Evolutionary conservation across 2,329 filamentous ascomycete species (phyloP), one percentile per base, ranked within the genome.

Genomic region (Fusarium keratoplasticum): DNA sequence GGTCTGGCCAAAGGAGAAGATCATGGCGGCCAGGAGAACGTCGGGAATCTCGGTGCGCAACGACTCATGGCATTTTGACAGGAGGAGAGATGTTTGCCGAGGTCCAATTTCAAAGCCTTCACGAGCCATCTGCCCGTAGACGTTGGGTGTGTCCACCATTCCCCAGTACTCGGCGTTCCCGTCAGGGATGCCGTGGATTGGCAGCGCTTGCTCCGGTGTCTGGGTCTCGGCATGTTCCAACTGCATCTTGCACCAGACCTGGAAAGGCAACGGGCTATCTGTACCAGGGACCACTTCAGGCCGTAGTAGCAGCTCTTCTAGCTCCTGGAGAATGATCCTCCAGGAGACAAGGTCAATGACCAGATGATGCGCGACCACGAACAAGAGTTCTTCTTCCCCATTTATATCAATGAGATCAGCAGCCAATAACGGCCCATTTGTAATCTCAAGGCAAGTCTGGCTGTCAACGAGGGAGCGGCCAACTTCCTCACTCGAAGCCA

Each of bases 291-390:
- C 18, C 52, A 5, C 14, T 3, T 65, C 62, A 73, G 76, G 42
- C 0, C 22, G 64, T 1, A 69, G n/a, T 0, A 86, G 72, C 4
- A 83, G 62, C 11, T 83, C 82, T 61, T 87, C 85, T 0, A 76
- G n/a, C 6, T 76, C 74, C 11, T 76, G 69, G 0, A 76, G 78
- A 1, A 87, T 77, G 6, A 86, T 78, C 33, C 84, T 79, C 86
- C 86, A 87, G 0, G 85, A 86, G 1, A 87, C 86, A 2, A 87
- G 77, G 55, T 87, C 85, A 33, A 87, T 83, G 6, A 84, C 78
- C 0, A 85, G 69, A 62, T 85, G 83, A 36, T 84, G 83, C 0
- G 77, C 78, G 2, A 79, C 80, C 10, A 86, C 62, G 31, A 83
- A 83, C 6, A 85, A 40, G 2, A 77, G 71, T 22, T 83, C 79